Evolutionary conservation across 2,329 filamentous ascomycete species (phyloP).

Genomic region (Xylaria sp.): DNA sequence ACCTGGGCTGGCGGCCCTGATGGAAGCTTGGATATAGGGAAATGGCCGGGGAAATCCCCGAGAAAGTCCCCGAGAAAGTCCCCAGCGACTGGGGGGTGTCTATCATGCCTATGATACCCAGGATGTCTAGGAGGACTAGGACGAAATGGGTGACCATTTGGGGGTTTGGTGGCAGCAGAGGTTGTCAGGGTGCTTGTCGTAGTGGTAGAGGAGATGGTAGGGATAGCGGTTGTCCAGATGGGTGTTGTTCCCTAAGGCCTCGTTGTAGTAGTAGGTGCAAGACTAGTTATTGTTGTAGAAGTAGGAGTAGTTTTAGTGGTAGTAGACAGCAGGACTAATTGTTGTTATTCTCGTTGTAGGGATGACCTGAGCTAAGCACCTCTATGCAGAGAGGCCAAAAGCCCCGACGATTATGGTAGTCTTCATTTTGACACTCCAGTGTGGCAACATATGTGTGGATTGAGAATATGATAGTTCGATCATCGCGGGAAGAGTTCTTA

Average conservation of each 20-base stretch:
- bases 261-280: neutral
- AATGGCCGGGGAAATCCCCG: neutral
- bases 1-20: neutral
- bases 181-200: neutral
- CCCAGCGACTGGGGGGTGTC: too few species aligned
- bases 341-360: too few species aligned
- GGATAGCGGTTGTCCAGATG: neutral
- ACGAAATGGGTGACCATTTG: too few species aligned
- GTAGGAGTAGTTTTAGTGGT: neutral
- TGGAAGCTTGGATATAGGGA: neutral
- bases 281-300: neutral
- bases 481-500: neutral
- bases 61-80: too few species aligned
- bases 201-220: neutral
- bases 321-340: too few species aligned
- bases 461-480: neutral
- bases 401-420: constrained; percentile 3
- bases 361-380: too few species aligned
- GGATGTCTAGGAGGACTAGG: too few species aligned
- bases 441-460: neutral
- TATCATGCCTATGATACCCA: too few species aligned
- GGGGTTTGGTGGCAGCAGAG: too few species aligned
- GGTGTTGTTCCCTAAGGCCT: too few species aligned
- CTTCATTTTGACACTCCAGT: constrained; percentile 18
- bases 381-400: constrained; percentile 11